These are phyloP conservation scores for Ceratobasidium sp. DNA, from an alignment of 1,284 basidiomycete species.

Conservation along the genomic window DNA sequence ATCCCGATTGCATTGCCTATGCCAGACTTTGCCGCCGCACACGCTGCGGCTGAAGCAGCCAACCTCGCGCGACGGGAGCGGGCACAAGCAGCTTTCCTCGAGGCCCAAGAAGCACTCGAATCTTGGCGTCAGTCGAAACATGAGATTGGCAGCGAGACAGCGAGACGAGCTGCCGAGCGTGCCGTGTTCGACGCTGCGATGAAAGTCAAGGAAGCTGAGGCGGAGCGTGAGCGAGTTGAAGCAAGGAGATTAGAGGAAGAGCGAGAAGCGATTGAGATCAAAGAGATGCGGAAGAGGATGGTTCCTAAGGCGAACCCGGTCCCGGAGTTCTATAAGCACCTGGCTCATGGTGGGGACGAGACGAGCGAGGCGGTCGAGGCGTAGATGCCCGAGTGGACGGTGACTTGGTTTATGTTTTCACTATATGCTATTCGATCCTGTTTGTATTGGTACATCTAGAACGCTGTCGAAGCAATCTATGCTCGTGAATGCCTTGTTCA, in stretches of 20 bases:
- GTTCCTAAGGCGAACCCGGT: constrained; percentile 40
- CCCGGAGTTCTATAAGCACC: constrained; percentile 34
- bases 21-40: constrained; percentile 38
- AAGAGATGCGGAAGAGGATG: constrained; percentile 33
- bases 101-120: constrained; percentile 37
- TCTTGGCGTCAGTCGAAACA: constrained; percentile 14
- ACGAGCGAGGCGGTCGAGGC: not conserved
- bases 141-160: constrained; percentile 35
- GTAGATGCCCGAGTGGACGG: not conserved
- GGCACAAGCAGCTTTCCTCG: constrained; percentile 30
- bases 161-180: constrained; percentile 34
- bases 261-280: constrained; percentile 35
- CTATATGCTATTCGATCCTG: not conserved
- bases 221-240: constrained; percentile 27
- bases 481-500: not conserved
- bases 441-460: constrained; percentile 2
- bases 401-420: constrained; percentile 11
- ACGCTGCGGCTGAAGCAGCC: constrained; percentile 37
- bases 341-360: constrained; percentile 4
- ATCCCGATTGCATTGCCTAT: constrained; percentile 33
- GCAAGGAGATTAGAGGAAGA: constrained; percentile 12
- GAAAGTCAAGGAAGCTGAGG: constrained; percentile 37
- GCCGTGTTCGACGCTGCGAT: constrained; percentile 39
- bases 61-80: constrained; percentile 28
- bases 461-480: not conserved